Conservation (phyloP, 257 asterid species). For the Nicotiana noctiflora region DNA sequence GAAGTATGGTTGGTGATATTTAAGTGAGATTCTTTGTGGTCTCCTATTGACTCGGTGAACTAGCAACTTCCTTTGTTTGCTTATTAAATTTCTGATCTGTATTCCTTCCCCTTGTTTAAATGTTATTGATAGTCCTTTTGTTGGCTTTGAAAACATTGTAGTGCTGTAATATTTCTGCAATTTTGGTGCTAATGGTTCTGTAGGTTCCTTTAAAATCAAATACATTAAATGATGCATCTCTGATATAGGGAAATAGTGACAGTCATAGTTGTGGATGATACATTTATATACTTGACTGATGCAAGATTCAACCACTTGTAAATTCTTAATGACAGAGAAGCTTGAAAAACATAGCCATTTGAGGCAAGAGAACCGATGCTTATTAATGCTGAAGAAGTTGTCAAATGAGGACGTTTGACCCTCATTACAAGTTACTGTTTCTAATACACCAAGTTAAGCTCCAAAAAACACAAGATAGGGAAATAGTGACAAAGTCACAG, state of each 20-base stretch:
- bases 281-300: not conserved
- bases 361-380: not conserved
- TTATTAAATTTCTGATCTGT: not conserved
- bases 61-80: not conserved
- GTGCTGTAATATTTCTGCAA: not conserved
- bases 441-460: not conserved
- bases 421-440: not conserved
- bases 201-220: not conserved
- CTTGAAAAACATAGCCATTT: not conserved
- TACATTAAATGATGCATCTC: not conserved
- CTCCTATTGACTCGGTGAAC: not conserved
- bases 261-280: not conserved
- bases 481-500: not conserved
- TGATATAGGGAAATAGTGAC: too few species aligned
- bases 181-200: not conserved
- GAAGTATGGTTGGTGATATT: conserved; percentile 81
- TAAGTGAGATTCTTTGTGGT: not conserved
- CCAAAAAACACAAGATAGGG: not conserved
- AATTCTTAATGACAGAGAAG: not conserved
- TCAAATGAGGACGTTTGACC: not conserved
- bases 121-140: not conserved
- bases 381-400: not conserved
- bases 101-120: not conserved
- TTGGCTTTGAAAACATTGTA: not conserved
- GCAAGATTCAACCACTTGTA: not conserved